Evolutionary conservation across 1,284 basidiomycete species (phyloP).

Genomic region (Coniferiporia sulphurascens): DNA sequence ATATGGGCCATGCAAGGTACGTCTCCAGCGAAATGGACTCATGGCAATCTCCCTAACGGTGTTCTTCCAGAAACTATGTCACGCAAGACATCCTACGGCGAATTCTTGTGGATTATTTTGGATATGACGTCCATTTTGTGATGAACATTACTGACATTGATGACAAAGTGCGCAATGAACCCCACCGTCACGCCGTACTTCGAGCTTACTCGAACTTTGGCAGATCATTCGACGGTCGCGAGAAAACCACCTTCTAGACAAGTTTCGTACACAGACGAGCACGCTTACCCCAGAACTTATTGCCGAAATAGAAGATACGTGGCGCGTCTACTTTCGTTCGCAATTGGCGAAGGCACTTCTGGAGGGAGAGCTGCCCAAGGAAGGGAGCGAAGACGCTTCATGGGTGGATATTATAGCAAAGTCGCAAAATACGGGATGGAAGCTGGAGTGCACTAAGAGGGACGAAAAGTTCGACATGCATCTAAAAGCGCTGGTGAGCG

Average conservation of each 20-base stretch:
- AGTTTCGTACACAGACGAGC: constrained; percentile 53
- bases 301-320: constrained; percentile 55
- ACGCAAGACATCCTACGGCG: constrained; percentile 94
- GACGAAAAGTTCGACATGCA: constrained; percentile 94
- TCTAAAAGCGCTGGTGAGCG: constrained; percentile 66
- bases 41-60: constrained; percentile 17
- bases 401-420: constrained; percentile 52
- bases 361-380: constrained; percentile 38
- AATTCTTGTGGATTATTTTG: constrained; percentile 94
- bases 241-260: constrained; percentile 77
- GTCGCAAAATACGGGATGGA: constrained; percentile 57
- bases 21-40: constrained; percentile 18
- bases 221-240: constrained; percentile 90
- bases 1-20: constrained; percentile 98
- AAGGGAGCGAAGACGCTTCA: constrained; percentile 44
- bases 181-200: constrained; percentile 13
- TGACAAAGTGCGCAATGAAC: constrained; percentile 75
- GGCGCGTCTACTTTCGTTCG: constrained; percentile 58
- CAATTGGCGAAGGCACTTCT: constrained; percentile 57
- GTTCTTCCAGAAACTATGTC: constrained; percentile 81
- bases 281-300: constrained; percentile 57
- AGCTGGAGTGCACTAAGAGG: constrained; percentile 61
- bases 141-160: constrained; percentile 99
- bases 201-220: constrained; percentile 17
- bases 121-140: constrained; percentile 96